Conservation (phyloP, 371 early-diverging fungal genomes). For the Batkoa obscura region DNA sequence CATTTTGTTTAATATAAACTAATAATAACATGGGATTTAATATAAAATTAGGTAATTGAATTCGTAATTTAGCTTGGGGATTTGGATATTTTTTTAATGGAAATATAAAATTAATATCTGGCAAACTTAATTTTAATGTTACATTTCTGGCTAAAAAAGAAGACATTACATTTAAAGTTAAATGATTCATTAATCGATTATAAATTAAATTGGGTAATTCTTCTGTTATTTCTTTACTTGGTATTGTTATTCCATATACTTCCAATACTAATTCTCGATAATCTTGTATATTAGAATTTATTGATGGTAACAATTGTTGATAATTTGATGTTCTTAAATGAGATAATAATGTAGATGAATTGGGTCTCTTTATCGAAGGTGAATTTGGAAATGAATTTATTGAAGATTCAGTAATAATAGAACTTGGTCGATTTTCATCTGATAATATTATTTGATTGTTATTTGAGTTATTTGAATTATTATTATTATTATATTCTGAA, state of each 20-base stretch:
- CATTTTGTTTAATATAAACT: slow-evolving; percentile 39
- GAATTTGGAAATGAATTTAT: slow-evolving; percentile 11
- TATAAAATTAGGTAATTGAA: slow-evolving; percentile 25
- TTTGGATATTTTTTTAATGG: slow-evolving; percentile 27
- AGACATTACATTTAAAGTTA: slow-evolving; percentile 43
- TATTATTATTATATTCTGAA: neutral
- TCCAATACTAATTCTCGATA: slow-evolving; percentile 39
- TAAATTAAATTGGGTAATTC: slow-evolving; percentile 49
- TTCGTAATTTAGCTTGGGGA: slow-evolving; percentile 15
- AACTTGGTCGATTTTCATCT: too few relatives aligned
- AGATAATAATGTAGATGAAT: slow-evolving; percentile 9
- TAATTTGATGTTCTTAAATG: neutral
- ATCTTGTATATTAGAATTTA: slow-evolving; percentile 12
- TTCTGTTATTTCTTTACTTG: slow-evolving; percentile 32
- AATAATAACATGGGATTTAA: slow-evolving; percentile 35
- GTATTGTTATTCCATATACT: slow-evolving; percentile 53
- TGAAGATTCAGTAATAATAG: too few relatives aligned
- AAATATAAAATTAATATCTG: slow-evolving; percentile 47
- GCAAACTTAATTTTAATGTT: slow-evolving; percentile 35
- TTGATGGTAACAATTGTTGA: too few relatives aligned
- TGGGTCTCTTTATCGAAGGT: slow-evolving; percentile 7
- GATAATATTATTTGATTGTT: too few relatives aligned
- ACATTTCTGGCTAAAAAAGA: slow-evolving; percentile 49
- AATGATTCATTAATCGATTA: slow-evolving; percentile 28
- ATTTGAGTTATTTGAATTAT: neutral